Base-by-base conservation (phyloP, 345 rosid genomes). In the Bruguiera sexangula region DNA sequence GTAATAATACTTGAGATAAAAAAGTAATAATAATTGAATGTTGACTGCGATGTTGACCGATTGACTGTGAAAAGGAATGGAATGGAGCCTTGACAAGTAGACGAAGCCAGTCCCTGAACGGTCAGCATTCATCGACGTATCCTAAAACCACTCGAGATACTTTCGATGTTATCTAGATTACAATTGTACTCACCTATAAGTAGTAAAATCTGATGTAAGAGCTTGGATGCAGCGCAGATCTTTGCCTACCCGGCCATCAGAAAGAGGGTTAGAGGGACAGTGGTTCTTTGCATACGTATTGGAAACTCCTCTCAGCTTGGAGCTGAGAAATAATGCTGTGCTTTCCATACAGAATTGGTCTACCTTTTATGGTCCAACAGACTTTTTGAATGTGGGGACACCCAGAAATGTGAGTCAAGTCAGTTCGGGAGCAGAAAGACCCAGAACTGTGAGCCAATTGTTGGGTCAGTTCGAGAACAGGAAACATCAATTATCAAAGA, bases 211-310 rank as follows among this genome's bases (percentile, higher is more conserved):
- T 71, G 53, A 36, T 36, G 27, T 10, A 43, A 59, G 22, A 58
- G 56, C 27, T 72, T 72, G 75, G 66, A 69, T 70, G 81, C 85
- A 91, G 98, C 78, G 94, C 98, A 67, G 88, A 96, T 75, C 90
- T 94, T 72, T 87, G 95, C 31, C 82, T 91, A 61, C 95, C 96
- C 51, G 87, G 16, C 88, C 96, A 76, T 95, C 85, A 72, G 95
- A 88, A 66, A 89, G 77, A 76, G 78, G 56, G 73, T 73, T 81
- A 72, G 85, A 60, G 72, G 72, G 64, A 66, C 72, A 34, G 30
- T 43, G 5, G 59, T 60, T 48, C 43, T 43, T 46, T 20, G 21
- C 31, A 57, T 19, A 21, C 65, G 60, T 15, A 16, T 30, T 61
- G 20, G 10, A 22, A 51, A 8, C 18, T n/a, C 50, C 62, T 80